phyloP scores from a whole-genome alignment of 768 basidiomycete genomes.

The Auricularia heimuer region DNA sequence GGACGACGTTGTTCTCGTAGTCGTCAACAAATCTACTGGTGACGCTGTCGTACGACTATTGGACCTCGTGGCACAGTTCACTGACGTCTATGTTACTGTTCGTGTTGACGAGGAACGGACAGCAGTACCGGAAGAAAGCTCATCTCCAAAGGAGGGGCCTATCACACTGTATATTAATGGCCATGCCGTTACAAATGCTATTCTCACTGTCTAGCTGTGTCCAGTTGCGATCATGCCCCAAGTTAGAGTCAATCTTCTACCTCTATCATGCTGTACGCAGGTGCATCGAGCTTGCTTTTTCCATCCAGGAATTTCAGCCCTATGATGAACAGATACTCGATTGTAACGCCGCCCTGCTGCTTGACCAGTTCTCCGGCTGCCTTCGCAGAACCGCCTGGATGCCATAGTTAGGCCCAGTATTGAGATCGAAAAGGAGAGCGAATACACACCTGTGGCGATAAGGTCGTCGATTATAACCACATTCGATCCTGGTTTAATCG shows the following conservation, averaged over 20 bases:
- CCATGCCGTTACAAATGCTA: slow-evolving; percentile 6
- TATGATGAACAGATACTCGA: slow-evolving; percentile 93
- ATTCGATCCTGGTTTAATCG: slow-evolving; percentile 71
- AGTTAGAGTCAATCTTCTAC: slow-evolving; percentile 39
- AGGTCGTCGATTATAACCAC: slow-evolving; percentile 90
- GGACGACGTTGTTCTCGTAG: slow-evolving; percentile 46
- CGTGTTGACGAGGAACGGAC: slow-evolving; percentile 30
- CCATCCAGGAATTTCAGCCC: slow-evolving; percentile 72
- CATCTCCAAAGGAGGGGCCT: background rate
- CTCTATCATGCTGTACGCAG: slow-evolving; percentile 82
- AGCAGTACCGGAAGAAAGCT: background rate
- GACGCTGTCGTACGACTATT: slow-evolving; percentile 46
- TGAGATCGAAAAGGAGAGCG: background rate
- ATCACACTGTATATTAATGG: slow-evolving; percentile 7
- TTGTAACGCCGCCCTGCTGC: slow-evolving; percentile 70
- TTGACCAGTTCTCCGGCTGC: slow-evolving; percentile 85
- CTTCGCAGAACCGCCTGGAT: slow-evolving; percentile 78
- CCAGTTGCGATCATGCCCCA: background rate
- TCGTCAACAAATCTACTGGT: slow-evolving; percentile 46
- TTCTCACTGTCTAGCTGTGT: slow-evolving; percentile 6
- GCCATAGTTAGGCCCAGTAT: background rate
- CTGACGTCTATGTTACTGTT: slow-evolving; percentile 41
- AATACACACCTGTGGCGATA: slow-evolving; percentile 77
- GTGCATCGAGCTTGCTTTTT: slow-evolving; percentile 68
- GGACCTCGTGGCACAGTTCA: slow-evolving; percentile 36